phyloP scores from a whole-genome alignment of 257 asterid species.

The Avicennia marina region DNA sequence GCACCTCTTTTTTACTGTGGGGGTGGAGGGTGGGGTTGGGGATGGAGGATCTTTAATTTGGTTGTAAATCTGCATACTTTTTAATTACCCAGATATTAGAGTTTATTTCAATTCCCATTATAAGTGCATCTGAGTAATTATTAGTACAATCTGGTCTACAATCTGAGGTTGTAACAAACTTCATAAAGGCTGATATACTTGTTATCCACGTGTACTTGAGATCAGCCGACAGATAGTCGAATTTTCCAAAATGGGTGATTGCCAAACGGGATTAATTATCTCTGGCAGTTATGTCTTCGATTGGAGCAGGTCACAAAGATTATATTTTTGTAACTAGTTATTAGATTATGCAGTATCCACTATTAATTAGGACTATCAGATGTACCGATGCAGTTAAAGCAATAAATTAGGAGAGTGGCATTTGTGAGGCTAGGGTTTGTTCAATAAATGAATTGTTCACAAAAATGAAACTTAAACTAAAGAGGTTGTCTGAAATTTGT shows the following conservation, averaged over 20 bases:
- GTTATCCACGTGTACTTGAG: constrained; percentile 12
- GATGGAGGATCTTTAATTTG: background rate
- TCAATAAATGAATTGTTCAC: too few relatives aligned
- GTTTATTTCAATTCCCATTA: background rate
- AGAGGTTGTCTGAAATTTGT: constrained; percentile 6
- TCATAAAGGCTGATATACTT: background rate
- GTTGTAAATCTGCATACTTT: background rate
- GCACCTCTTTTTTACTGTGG: background rate
- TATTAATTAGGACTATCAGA: background rate
- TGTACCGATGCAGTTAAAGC: background rate
- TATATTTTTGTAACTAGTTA: background rate
- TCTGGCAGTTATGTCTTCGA: background rate
- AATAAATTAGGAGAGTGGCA: constrained; percentile 5
- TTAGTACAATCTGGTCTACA: too few relatives aligned
- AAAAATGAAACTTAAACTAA: background rate
- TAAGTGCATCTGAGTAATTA: background rate
- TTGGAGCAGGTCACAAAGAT: background rate
- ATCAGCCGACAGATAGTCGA: background rate
- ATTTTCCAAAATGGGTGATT: background rate
- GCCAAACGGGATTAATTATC: constrained; percentile 1
- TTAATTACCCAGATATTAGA: background rate
- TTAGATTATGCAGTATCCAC: background rate
- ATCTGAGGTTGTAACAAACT: background rate
- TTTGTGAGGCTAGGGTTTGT: background rate
- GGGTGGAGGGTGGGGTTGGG: background rate